Conservation (phyloP, 225 moss, liverwort and hornwort genomes). For the Pseudoscleropodium purum region DNA sequence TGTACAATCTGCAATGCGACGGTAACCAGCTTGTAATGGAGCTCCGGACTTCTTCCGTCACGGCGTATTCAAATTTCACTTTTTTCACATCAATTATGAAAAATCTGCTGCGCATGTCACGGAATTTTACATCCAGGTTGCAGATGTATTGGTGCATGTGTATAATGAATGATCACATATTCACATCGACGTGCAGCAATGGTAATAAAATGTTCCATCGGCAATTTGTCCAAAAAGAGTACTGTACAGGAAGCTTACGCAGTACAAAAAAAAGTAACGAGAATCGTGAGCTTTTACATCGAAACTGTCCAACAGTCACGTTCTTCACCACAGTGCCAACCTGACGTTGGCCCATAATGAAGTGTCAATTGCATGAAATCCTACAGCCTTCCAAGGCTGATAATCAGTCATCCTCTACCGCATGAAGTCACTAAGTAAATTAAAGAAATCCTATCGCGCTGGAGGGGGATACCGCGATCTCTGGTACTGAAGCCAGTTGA, state of each 20-base stretch:
- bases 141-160: background rate
- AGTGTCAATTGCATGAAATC: background rate
- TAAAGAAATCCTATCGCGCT: background rate
- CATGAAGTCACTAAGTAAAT: background rate
- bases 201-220: too few relatives aligned
- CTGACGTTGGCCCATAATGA: constrained; percentile 2
- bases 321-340: constrained; percentile 10
- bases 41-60: too few relatives aligned
- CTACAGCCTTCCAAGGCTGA: background rate
- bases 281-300: background rate
- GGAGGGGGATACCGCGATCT: background rate
- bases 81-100: too few relatives aligned
- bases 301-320: background rate
- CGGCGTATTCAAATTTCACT: too few relatives aligned
- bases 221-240: background rate
- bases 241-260: too few relatives aligned
- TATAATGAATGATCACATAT: too few relatives aligned
- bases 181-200: too few relatives aligned
- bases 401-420: background rate
- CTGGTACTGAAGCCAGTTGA: background rate
- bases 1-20: too few relatives aligned
- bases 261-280: too few relatives aligned
- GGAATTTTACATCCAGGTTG: too few relatives aligned
- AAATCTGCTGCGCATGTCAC: too few relatives aligned
- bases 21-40: too few relatives aligned